Percentiles rank a stretch among this genome's conserved stretches.
Evolutionary conservation across 208 protist genomes (phyloP).

Genomic region (Phytomonas serpens): DNA sequence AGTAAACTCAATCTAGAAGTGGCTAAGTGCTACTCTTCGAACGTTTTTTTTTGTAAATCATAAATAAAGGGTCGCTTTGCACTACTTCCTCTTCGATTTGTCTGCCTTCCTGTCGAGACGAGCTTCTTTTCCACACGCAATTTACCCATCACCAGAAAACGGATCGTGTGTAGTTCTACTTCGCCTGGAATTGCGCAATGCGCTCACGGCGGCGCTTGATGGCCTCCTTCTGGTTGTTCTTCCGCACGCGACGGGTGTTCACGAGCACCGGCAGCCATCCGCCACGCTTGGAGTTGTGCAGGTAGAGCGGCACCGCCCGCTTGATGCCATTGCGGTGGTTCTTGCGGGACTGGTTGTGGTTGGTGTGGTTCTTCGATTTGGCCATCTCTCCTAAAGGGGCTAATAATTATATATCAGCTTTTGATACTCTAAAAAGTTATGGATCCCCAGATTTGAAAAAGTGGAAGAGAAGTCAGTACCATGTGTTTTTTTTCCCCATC

Average conservation of each 20-base stretch:
- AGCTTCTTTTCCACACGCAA: no score
- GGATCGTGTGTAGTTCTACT: neutral
- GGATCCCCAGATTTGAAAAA: neutral
- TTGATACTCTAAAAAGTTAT: neutral
- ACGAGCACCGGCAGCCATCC: constrained; percentile 69
- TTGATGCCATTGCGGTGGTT: constrained; percentile 91
- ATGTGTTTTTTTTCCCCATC: neutral
- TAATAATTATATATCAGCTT: constrained; percentile 11
- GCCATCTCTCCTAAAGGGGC: constrained; percentile 46
- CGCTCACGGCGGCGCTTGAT: constrained; percentile 69
- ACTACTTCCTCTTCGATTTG: neutral
- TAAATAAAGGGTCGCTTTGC: constrained; percentile 1
- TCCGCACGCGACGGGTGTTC: constrained; percentile 79
- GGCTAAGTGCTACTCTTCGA: neutral
- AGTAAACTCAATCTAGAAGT: neutral
- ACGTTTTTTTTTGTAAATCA: neutral
- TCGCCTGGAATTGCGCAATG: constrained; percentile 39
- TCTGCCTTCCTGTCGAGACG: no score
- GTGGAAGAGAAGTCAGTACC: neutral
- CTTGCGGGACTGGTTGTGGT: constrained; percentile 91
- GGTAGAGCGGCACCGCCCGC: constrained; percentile 51
- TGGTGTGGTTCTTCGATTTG: constrained; percentile 93
- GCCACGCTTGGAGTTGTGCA: constrained; percentile 78
- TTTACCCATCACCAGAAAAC: no score
- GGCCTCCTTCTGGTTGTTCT: constrained; percentile 83